phyloP scores from a whole-genome alignment of 2,329 filamentous ascomycete genomes.

The Fusarium humuli region DNA sequence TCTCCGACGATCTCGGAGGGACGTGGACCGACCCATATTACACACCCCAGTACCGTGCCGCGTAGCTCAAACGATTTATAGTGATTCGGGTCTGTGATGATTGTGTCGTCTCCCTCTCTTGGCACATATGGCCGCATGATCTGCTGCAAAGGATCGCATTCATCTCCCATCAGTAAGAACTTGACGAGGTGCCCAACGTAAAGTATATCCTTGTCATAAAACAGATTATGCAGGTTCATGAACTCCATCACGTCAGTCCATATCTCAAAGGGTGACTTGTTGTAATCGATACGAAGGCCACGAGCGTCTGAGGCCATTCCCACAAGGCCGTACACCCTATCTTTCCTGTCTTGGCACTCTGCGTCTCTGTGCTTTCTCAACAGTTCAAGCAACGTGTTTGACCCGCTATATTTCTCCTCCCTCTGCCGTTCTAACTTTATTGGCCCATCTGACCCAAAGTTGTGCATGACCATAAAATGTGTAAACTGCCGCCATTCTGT shows the following conservation, averaged over 20 bases:
- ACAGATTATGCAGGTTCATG: not conserved
- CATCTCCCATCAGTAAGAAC: not conserved
- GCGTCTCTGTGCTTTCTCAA: rapidly evolving
- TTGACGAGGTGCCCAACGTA: not conserved
- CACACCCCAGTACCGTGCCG: not conserved
- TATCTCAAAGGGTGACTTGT: rapidly evolving
- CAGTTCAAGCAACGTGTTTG: not conserved
- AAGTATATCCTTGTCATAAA: rapidly evolving
- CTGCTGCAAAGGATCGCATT: not conserved
- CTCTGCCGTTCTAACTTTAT: not conserved
- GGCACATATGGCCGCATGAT: not conserved
- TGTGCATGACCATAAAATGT: not conserved
- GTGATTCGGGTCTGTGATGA: not conserved
- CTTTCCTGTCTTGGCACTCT: not conserved
- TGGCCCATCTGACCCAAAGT: rapidly evolving
- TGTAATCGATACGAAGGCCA: not conserved
- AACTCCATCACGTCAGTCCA: constrained; percentile 1
- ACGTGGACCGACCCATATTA: not conserved
- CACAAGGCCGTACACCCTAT: not conserved
- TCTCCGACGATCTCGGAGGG: not conserved
- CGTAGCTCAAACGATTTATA: not conserved
- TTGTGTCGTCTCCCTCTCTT: rapidly evolving
- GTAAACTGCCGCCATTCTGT: not conserved
- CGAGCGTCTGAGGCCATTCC: not conserved
- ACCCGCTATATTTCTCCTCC: rapidly evolving